Evolutionary conservation across 1,139 yeast genomes (phyloP).

Genomic region (Hyphopichia pseudoburtonii): DNA sequence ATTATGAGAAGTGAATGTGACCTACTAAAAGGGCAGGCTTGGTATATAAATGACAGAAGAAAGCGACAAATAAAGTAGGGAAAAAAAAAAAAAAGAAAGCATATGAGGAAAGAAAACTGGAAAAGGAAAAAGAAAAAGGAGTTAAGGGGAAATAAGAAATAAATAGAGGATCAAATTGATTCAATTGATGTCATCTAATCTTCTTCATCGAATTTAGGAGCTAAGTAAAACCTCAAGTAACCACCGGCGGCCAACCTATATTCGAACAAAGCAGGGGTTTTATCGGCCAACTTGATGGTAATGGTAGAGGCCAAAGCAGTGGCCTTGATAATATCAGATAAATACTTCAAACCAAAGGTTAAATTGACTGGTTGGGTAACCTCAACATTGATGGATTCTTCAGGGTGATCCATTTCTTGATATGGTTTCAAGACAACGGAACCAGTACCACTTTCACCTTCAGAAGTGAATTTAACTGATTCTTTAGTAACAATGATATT

Average conservation of each 20-base stretch:
- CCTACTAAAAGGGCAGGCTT: neutral
- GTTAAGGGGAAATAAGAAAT: neutral
- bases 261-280: conserved; percentile 92
- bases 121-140: neutral
- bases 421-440: conserved; percentile 82
- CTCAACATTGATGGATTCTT: conserved; percentile 70
- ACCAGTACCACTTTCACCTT: conserved; percentile 93
- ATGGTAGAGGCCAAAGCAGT: conserved; percentile 74
- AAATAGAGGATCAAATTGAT: neutral
- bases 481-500: conserved; percentile 88
- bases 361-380: conserved; percentile 85
- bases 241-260: conserved; percentile 88
- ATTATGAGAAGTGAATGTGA: neutral
- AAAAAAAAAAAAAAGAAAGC: neutral
- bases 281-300: conserved; percentile 83
- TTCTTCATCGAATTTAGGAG: conserved; percentile 95
- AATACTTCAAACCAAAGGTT: conserved; percentile 88
- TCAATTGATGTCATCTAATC: conserved; percentile 52
- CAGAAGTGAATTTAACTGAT: conserved; percentile 84
- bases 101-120: neutral
- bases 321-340: conserved; percentile 90
- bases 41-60: neutral
- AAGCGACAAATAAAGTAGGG: no score
- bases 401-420: conserved; percentile 78
- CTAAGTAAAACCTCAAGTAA: conserved; percentile 90